Base-by-base conservation (phyloP, 805 yeast genomes). In the Schwanniomyces occidentalis region DNA sequence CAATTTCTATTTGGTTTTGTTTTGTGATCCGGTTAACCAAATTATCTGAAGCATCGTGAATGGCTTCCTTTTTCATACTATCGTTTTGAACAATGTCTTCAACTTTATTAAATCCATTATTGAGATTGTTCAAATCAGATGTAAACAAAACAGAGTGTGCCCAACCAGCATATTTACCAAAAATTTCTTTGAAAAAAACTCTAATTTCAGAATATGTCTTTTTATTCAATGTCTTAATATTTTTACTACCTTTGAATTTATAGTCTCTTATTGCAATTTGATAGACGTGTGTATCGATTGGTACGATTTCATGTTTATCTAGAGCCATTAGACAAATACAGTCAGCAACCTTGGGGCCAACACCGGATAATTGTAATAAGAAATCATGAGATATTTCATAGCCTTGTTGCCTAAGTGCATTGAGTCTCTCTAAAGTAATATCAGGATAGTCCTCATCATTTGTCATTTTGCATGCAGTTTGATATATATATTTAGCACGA, bases 151-250 rank as follows among this genome's bases (percentile, higher is more conserved):
- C 88, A n/a, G 91, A 84, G 52, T 91, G 99, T 0, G 98, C 98
- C 99, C 99, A 93, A 0, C 99, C 99, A 2, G 99, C 97, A 54
- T 84, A 85, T 1, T 75, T 76, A 0, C 96, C 97, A 91, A 96
- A 93, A 27, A 80, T 62, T 0, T 70, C 69, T 28, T 73, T 69
- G 54, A 91, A 81, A 53, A 72, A 76, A 6, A 53, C 50, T 27
- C 88, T 69, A 5, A 88, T 82, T 15, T 71, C 66, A 24, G 65
- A 73, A 52, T 83, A 82, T 4, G 72, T 58, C 18, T 61, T 69
- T 32, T 70, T 71, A 40, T 69, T 78, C 58, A 83, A 58, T 2
- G 76, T 59, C 37, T 62, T 62, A 32, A 52, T 22, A 37, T 70
- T 74, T 46, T 56, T 51, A 48, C 68, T 58, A 27, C 62, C 66